Conservation (phyloP, 768 basidiomycete species). For the Kwoniella europaea region DNA sequence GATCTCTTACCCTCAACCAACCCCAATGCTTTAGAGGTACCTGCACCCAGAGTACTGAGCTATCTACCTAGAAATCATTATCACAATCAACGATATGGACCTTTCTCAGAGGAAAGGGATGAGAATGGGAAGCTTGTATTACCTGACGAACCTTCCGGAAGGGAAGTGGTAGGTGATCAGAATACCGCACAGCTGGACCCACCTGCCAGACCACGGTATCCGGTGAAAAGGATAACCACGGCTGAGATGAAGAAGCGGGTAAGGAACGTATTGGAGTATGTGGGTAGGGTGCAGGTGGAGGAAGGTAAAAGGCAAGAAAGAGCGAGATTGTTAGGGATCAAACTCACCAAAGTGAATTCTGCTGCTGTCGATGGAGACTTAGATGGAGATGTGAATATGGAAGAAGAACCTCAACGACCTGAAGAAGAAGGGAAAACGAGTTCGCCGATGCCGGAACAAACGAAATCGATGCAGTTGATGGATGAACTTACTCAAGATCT, state of each 20-base stretch:
- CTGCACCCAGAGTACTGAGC: conserved; percentile 38
- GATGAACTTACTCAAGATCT: conserved; percentile 89
- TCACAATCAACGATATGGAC: conserved; percentile 45
- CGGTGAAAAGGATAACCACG: conserved; percentile 91
- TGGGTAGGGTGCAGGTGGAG: conserved; percentile 68
- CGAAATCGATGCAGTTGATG: conserved; percentile 66
- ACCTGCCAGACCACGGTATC: conserved; percentile 80
- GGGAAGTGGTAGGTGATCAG: conserved; percentile 32
- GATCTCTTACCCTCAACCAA: conserved; percentile 72
- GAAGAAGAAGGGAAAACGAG: background rate
- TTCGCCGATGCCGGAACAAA: conserved; percentile 64
- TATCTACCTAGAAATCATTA: conserved; percentile 45
- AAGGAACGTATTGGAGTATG: conserved; percentile 86
- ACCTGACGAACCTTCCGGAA: conserved; percentile 32
- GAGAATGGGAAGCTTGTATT: conserved; percentile 37
- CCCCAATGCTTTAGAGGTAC: conserved; percentile 65
- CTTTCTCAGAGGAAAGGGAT: conserved; percentile 44
- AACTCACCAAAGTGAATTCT: conserved; percentile 2
- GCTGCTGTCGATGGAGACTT: conserved; percentile 1
- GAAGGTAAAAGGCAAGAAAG: conserved; percentile 48
- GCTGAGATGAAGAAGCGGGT: conserved; percentile 97
- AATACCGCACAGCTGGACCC: conserved; percentile 52
- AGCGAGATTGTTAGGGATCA: conserved; percentile 48
- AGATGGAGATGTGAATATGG: conserved; percentile 25
- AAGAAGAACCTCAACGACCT: background rate